These are phyloP conservation scores for Lipomyces mesembrius DNA, from an alignment of 805 yeast species.

Conservation along the genomic window DNA sequence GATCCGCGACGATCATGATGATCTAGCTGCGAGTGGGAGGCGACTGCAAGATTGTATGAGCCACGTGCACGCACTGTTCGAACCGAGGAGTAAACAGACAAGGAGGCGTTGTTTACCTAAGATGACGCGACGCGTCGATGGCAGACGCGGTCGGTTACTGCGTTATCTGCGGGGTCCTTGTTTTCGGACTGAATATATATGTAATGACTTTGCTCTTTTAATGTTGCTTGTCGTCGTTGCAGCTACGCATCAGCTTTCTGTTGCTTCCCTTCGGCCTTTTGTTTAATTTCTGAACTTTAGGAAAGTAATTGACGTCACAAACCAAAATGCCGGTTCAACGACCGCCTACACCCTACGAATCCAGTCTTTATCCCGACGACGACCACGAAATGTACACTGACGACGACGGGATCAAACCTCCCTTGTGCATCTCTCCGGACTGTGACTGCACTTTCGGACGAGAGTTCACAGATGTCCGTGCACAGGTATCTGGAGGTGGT, in stretches of 20 bases:
- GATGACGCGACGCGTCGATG: neutral
- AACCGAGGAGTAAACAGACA: neutral
- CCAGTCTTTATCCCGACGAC: neutral
- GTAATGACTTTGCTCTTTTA: no score
- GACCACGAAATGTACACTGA: neutral
- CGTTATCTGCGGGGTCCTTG: neutral
- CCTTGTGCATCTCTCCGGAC: neutral
- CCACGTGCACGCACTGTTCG: constrained; percentile 2
- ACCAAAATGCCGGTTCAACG: neutral
- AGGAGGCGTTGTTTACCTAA: neutral
- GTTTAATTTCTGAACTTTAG: neutral
- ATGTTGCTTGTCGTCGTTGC: neutral
- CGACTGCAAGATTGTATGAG: neutral
- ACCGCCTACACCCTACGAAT: neutral
- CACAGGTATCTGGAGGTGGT: neutral
- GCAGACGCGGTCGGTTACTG: neutral
- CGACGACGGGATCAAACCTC: neutral
- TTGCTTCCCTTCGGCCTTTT: neutral
- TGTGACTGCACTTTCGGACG: neutral
- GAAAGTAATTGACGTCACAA: no score
- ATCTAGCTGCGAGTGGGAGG: neutral
- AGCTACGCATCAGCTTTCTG: neutral
- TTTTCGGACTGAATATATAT: neutral
- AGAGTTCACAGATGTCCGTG: neutral
- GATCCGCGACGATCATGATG: constrained; percentile 2